Base-by-base conservation (phyloP, 148 eudicot species). In the Agrostemma githago region DNA sequence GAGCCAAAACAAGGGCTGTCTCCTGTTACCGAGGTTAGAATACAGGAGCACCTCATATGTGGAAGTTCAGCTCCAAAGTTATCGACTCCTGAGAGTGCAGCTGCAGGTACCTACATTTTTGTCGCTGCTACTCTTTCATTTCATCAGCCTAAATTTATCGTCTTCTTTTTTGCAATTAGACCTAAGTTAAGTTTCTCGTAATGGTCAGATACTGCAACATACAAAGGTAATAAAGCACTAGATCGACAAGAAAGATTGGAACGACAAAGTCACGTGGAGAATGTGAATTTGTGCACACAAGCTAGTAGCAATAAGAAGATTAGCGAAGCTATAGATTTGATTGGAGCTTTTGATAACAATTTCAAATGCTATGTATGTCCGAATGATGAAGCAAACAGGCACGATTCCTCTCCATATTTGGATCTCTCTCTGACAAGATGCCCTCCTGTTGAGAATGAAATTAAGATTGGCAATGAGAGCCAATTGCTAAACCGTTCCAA, bases 361-460 rank as follows among this genome's bases (percentile, higher is more conserved):
- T 79, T 79, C 21, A 86, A 79, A 59, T 16, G 71, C 72, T 74
- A 66, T 63, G 68, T 80, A 26, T 72, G 42, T 62, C 48, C 78
- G 37, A 75, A 78, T 77, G 75, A 77, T 78, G 81, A 67, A 69
- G 71, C 74, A 58, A 83, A 78, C 76, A 78, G 77, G 76, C 68
- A 68, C 16, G 89, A 92, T 44, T 80, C 84, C 74, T 82, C 84
- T 26, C 85, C 85, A 10, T 72, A 82, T n/a, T 76, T 88, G 83
- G 97, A 88, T 79, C 98, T 95, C 46, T 84, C 97, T 21, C 76
- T 92, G 85, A 88, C 81, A 77, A 84, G 97, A 72, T 78, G 88
- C 72, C 79, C 79, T 79, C 87, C 83, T 15, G 78, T 81, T 71
- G 81, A 79, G 51, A 72, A 81, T 2, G 82, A 79, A 41, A 86